phyloP scores from a whole-genome alignment of 2,329 filamentous ascomycete genomes.

The Aschersonia sp. region DNA sequence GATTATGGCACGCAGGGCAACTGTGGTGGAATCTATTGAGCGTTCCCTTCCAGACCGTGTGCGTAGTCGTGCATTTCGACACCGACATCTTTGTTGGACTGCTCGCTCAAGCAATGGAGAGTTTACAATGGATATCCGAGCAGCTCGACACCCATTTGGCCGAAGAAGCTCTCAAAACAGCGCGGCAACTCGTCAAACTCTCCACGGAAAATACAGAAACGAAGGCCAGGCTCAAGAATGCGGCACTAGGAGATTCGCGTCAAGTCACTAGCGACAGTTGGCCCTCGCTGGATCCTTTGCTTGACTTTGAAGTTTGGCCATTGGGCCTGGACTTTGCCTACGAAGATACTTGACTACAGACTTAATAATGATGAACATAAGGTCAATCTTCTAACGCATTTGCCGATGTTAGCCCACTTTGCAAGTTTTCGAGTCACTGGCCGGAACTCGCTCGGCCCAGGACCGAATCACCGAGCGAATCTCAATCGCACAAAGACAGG shows the following conservation, averaged over 20 bases:
- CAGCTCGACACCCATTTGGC: constrained; percentile 6
- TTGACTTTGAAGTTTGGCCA: background rate
- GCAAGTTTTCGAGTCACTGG: too few species aligned
- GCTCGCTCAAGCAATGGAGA: constrained; percentile 4
- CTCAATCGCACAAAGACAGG: too few species aligned
- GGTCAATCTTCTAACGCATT: too few species aligned
- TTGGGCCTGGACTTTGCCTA: background rate
- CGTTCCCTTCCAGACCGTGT: constrained; percentile 5
- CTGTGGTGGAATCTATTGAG: background rate
- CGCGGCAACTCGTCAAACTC: background rate
- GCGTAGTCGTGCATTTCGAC: constrained; percentile 4
- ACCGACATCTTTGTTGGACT: constrained; percentile 1
- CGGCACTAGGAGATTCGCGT: background rate
- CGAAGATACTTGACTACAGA: background rate
- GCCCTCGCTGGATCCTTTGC: background rate
- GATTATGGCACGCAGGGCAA: background rate
- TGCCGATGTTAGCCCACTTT: too few species aligned
- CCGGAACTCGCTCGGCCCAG: too few species aligned
- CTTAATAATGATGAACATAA: too few species aligned
- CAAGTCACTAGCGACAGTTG: background rate
- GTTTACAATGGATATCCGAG: constrained; percentile 1
- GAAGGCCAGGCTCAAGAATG: background rate
- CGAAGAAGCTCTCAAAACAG: constrained; percentile 5
- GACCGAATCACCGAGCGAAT: too few species aligned
- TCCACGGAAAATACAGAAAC: background rate